These are phyloP conservation scores for Pichia nanzhaoensis DNA, from an alignment of 805 yeast genomes.

Conservation along the genomic window DNA sequence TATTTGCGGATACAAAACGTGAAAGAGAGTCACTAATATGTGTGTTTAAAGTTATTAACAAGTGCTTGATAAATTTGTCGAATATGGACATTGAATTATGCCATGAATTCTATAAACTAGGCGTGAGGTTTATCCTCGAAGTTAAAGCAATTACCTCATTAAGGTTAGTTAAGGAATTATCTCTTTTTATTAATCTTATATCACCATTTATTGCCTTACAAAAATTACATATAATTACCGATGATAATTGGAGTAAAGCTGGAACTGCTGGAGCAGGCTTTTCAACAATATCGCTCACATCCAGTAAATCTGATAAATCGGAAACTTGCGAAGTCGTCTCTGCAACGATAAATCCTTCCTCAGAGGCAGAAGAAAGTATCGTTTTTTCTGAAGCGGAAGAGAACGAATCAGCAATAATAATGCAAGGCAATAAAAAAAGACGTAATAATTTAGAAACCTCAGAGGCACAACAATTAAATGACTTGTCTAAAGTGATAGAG, in stretches of 20 bases:
- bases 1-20: slow-evolving; percentile 16
- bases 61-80: slow-evolving; percentile 35
- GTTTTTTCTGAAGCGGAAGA: slow-evolving; percentile 9
- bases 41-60: slow-evolving; percentile 41
- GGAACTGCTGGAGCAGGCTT: slow-evolving; percentile 1
- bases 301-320: slow-evolving; percentile 1
- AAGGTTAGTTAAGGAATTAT: slow-evolving; percentile 36
- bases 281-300: not conserved
- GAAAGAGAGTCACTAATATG: slow-evolving; percentile 24
- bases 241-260: slow-evolving; percentile 22
- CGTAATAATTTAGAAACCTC: not conserved
- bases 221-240: slow-evolving; percentile 24
- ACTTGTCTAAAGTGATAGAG: slow-evolving; percentile 13
- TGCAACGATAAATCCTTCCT: not conserved
- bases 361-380: slow-evolving; percentile 11
- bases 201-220: slow-evolving; percentile 32
- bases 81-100: slow-evolving; percentile 35
- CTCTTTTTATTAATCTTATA: slow-evolving; percentile 40
- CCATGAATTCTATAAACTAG: slow-evolving; percentile 33
- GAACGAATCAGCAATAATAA: not conserved
- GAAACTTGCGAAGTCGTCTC: not conserved
- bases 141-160: slow-evolving; percentile 38
- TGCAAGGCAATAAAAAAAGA: not conserved
- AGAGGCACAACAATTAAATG: slow-evolving; percentile 4
- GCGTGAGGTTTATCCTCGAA: slow-evolving; percentile 31